These are phyloP conservation scores for Monosporozyma solicola DNA, from an alignment of 805 yeast genomes.

Conservation along the genomic window DNA sequence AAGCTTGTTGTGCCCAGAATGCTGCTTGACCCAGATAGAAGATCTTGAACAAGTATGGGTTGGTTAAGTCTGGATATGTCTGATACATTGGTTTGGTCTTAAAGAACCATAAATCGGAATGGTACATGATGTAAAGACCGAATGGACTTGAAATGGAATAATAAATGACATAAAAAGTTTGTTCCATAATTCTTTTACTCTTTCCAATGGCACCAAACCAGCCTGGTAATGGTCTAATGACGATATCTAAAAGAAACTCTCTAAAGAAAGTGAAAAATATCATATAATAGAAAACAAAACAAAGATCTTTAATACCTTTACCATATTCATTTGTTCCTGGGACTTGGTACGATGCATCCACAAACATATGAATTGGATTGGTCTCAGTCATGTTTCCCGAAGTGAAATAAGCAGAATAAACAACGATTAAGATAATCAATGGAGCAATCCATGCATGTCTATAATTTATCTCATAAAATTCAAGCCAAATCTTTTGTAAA, in stretches of 20 bases:
- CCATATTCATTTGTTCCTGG: constrained; percentile 61
- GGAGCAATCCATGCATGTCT: constrained; percentile 69
- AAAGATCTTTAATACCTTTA: constrained; percentile 77
- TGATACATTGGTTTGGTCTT: constrained; percentile 73
- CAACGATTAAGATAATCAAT: constrained; percentile 36
- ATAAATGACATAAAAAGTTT: constrained; percentile 75
- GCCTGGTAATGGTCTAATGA: constrained; percentile 70
- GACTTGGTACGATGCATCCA: constrained; percentile 55
- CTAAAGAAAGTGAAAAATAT: constrained; percentile 82
- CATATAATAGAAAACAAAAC: constrained; percentile 72
- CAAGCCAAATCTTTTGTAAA: constrained; percentile 44
- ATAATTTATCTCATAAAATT: constrained; percentile 44
- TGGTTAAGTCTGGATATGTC: constrained; percentile 73
- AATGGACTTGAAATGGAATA: constrained; percentile 76
- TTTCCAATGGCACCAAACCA: constrained; percentile 40
- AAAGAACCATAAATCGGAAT: constrained; percentile 82
- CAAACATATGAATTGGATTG: constrained; percentile 56
- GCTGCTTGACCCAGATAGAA: constrained; percentile 91
- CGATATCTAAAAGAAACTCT: constrained; percentile 79
- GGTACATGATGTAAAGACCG: constrained; percentile 82
- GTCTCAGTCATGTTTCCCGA: constrained; percentile 50
- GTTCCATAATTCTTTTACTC: constrained; percentile 81
- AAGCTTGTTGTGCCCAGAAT: constrained; percentile 94
- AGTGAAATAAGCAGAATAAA: constrained; percentile 39
- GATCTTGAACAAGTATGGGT: constrained; percentile 60